Conservation (phyloP, 371 early-diverging fungal genomes). For the Rhizopus microsporus region DNA sequence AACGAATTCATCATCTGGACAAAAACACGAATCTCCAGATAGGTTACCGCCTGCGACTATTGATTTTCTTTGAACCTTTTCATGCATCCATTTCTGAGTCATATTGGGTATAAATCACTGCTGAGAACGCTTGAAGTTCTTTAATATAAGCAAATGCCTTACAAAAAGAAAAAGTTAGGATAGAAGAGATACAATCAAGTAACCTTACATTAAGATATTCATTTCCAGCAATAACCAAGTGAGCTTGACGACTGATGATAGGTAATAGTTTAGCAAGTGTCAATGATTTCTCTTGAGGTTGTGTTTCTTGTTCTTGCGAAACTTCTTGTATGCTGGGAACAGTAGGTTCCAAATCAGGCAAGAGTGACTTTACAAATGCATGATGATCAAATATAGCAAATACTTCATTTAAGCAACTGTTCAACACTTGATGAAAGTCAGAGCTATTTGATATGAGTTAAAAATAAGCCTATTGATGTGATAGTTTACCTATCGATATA, state of each 20-base stretch:
- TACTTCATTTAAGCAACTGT: slow-evolving; percentile 58
- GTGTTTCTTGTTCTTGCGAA: slow-evolving; percentile 17
- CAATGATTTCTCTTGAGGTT: slow-evolving; percentile 44
- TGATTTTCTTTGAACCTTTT: background rate
- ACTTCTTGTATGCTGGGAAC: slow-evolving; percentile 32
- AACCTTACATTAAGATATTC: slow-evolving; percentile 72
- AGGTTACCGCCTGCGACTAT: background rate
- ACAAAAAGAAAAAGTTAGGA: background rate
- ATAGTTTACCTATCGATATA: slow-evolving; percentile 68
- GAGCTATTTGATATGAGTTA: slow-evolving; percentile 36
- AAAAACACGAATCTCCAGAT: no score
- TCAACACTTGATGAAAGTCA: slow-evolving; percentile 60
- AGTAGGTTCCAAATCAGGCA: slow-evolving; percentile 25
- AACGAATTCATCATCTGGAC: no score
- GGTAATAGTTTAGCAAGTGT: slow-evolving; percentile 81
- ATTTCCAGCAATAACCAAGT: slow-evolving; percentile 82
- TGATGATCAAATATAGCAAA: slow-evolving; percentile 57
- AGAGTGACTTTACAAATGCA: slow-evolving; percentile 34
- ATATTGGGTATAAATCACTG: slow-evolving; percentile 72
- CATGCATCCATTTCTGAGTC: slow-evolving; percentile 28
- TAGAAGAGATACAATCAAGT: background rate
- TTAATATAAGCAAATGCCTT: slow-evolving; percentile 67
- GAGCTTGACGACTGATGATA: slow-evolving; percentile 72
- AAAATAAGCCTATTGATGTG: background rate
- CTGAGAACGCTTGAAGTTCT: slow-evolving; percentile 74